Evolutionary conservation across 495 filamentous ascomycete species (phyloP).

Genomic region (Thozetella sp.): DNA sequence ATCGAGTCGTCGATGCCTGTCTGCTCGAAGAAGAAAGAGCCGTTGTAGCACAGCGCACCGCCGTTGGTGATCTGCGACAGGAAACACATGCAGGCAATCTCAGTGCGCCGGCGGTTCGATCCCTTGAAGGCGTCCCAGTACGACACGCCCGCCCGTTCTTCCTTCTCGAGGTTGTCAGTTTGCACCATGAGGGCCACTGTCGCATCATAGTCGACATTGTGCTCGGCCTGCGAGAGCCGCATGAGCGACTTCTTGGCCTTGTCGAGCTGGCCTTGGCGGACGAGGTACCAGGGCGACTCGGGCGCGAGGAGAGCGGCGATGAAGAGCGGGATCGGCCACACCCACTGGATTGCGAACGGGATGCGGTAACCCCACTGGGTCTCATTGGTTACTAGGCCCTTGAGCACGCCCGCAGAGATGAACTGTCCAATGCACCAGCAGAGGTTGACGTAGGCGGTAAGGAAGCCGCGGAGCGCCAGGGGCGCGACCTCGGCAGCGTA

Average conservation of each 20-base stretch:
- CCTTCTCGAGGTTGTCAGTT: slow-evolving; percentile 61
- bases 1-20: slow-evolving; percentile 27
- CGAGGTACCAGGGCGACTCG: slow-evolving; percentile 74
- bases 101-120: slow-evolving; percentile 63
- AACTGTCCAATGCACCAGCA: slow-evolving; percentile 73
- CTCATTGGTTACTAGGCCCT: slow-evolving; percentile 51
- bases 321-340: slow-evolving; percentile 55
- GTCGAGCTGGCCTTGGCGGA: slow-evolving; percentile 60
- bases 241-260: slow-evolving; percentile 45
- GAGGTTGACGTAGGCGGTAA: slow-evolving; percentile 73
- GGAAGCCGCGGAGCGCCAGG: slow-evolving; percentile 61
- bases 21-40: slow-evolving; percentile 47
- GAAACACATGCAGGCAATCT: slow-evolving; percentile 55
- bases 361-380: slow-evolving; percentile 73
- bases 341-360: slow-evolving; percentile 62
- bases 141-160: slow-evolving; percentile 51
- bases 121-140: slow-evolving; percentile 65
- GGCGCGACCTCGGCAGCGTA: slow-evolving; percentile 63
- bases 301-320: slow-evolving; percentile 62
- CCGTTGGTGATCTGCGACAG: slow-evolving; percentile 24
- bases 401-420: slow-evolving; percentile 63
- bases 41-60: slow-evolving; percentile 26
- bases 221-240: slow-evolving; percentile 40
- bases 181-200: slow-evolving; percentile 69
- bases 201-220: slow-evolving; percentile 6